A percentile compares a stretch with the other conserved stretches of the same genome.
phyloP scores from a whole-genome alignment of 306 rosid genomes.

The Argentina anserina region DNA sequence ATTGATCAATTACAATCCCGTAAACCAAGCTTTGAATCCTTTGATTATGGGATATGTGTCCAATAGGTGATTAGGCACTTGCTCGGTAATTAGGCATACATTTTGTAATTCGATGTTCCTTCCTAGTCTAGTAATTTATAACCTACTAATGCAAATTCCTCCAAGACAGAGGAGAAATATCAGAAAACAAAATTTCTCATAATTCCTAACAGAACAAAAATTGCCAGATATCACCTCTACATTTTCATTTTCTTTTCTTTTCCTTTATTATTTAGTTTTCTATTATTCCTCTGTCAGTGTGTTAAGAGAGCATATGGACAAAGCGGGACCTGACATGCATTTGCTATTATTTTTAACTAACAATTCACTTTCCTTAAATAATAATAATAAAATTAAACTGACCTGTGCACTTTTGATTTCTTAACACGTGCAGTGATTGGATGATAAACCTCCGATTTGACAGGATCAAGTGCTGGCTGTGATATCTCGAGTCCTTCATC shows the following conservation, averaged over 20 bases:
- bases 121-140: background rate
- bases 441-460: slow-evolving; percentile 82
- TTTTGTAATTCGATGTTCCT: background rate
- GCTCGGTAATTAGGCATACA: background rate
- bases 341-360: background rate
- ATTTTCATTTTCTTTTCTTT: background rate
- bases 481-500: slow-evolving; percentile 94
- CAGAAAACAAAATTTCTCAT: background rate
- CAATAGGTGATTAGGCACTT: background rate
- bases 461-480: slow-evolving; percentile 91
- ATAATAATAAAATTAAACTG: slow-evolving; percentile 8
- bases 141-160: background rate
- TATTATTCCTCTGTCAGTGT: background rate
- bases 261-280: too few species aligned
- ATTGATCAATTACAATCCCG: background rate
- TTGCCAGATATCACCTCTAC: background rate
- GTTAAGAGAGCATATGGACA: background rate
- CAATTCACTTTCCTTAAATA: background rate
- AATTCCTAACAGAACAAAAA: background rate
- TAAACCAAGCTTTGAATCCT: background rate
- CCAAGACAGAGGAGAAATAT: background rate
- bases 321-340: background rate
- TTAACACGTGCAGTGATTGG: slow-evolving; percentile 62
- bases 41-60: background rate
- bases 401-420: slow-evolving; percentile 85